Base-by-base conservation (phyloP, 352 stramenopile species). In the Phytophthora megakarya region DNA sequence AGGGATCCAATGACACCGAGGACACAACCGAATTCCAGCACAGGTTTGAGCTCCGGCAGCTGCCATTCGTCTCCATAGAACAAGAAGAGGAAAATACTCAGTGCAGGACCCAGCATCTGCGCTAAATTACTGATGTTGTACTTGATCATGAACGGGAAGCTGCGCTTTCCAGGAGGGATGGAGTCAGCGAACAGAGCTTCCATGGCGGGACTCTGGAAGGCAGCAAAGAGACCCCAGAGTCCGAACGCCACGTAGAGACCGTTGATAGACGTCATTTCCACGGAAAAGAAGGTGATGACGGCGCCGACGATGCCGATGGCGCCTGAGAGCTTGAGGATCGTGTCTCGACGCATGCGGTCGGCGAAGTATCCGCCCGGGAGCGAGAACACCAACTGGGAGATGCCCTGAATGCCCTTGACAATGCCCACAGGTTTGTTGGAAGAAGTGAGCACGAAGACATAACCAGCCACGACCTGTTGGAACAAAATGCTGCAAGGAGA, bases 361-460 rank as follows among this genome's bases (percentile, higher is more conserved):
- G 78, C 80, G 45, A 86, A 81, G 51, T 86, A 89, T 19, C 80
- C 84, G 0, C 79, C 80, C 2, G 84, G 84, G 18, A 93, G 59
- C 19, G 84, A 88, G 48, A 89, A 89, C 7, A 88, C 25, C 26
- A 93, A 74, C 67, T 93, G 84, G 39, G 83, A 80, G 65, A 93
- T 88, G 59, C 84, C 84, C 50, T 92, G 82, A 52, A 93, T 89
- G 57, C 84, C 84, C 55, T 92, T 93, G 65, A 93, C 81, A 18
- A 93, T 79, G 19, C 84, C 84, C 42, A 93, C 84, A 39, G 84
- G 82, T 47, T 89, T 80, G 57, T 92, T 93, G 43, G 80, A 90
- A 33, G 67, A 44, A 11, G 84, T 92, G 18, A 93, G 69, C 39
- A 90, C 80, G 67, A 86, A 93, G 18, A 93, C 74, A 49, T 89